phyloP scores from a whole-genome alignment of 2,329 filamentous ascomycete species.

The Fusarium continuum region DNA sequence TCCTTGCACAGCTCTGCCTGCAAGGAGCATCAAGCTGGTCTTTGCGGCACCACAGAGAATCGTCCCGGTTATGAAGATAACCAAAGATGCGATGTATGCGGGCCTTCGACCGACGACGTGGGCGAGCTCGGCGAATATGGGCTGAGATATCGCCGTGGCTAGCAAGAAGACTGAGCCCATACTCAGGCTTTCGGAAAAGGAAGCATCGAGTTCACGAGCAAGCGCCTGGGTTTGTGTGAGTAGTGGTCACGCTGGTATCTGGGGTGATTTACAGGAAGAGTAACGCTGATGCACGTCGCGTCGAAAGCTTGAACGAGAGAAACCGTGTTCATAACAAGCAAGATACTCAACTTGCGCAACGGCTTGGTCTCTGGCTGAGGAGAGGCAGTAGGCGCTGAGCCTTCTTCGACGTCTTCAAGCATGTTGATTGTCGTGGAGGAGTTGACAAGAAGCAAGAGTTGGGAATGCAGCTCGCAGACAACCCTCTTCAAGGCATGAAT shows the following conservation, averaged over 20 bases:
- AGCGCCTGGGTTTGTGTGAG: conserved; percentile 30
- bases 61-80: conserved; percentile 53
- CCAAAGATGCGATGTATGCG: conserved; percentile 30
- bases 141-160: conserved; percentile 69
- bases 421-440: background rate
- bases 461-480: background rate
- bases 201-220: conserved; percentile 40
- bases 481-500: background rate
- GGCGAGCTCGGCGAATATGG: conserved; percentile 52
- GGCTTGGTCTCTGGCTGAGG: background rate
- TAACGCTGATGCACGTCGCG: conserved; percentile 43
- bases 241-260: background rate
- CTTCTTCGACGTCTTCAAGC: background rate
- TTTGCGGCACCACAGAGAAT: conserved; percentile 49
- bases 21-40: conserved; percentile 45
- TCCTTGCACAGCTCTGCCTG: conserved; percentile 50
- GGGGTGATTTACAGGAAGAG: conserved; percentile 37
- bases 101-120: conserved; percentile 49
- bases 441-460: background rate
- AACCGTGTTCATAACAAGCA: conserved; percentile 36
- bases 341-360: conserved; percentile 27
- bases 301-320: conserved; percentile 41
- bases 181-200: conserved; percentile 38
- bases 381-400: no score
- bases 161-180: conserved; percentile 73